Evolutionary conservation across 441 rosid genomes (phyloP).

Genomic region (Eutrema salsugineum): DNA sequence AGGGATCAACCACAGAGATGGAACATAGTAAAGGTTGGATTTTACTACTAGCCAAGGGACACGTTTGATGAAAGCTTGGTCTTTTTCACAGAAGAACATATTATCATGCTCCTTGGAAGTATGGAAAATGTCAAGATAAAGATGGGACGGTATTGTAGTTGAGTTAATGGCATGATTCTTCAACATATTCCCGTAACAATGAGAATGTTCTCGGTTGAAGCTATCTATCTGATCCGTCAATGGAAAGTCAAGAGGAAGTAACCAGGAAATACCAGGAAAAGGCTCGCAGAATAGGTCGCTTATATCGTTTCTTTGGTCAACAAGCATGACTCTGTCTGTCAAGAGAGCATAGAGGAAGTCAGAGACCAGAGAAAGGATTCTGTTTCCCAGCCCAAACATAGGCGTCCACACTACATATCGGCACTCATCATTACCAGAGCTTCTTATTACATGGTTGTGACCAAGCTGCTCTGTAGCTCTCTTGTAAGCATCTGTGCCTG

Average conservation of each 20-base stretch:
- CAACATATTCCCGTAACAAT: slow-evolving; percentile 51
- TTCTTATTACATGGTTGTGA: slow-evolving; percentile 14
- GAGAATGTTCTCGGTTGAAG: slow-evolving; percentile 32
- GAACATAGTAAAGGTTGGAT: slow-evolving; percentile 65
- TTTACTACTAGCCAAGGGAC: slow-evolving; percentile 60
- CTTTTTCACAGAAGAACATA: slow-evolving; percentile 60
- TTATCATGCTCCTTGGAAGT: slow-evolving; percentile 53
- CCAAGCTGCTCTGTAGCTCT: slow-evolving; percentile 38
- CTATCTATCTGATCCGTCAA: slow-evolving; percentile 36
- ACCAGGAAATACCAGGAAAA: slow-evolving; percentile 61
- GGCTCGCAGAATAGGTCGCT: slow-evolving; percentile 70
- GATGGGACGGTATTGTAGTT: slow-evolving; percentile 28
- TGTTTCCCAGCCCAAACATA: slow-evolving; percentile 65
- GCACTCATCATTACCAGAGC: slow-evolving; percentile 31
- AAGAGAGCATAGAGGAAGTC: slow-evolving; percentile 69
- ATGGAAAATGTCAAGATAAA: slow-evolving; percentile 49
- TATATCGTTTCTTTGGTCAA: slow-evolving; percentile 51
- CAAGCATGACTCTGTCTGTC: slow-evolving; percentile 58
- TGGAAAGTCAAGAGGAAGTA: slow-evolving; percentile 59
- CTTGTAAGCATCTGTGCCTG: slow-evolving; percentile 46
- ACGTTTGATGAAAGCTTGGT: slow-evolving; percentile 43
- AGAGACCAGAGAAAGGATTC: slow-evolving; percentile 56
- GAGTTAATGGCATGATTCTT: slow-evolving; percentile 25
- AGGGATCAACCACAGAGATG: slow-evolving; percentile 62
- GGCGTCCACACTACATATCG: slow-evolving; percentile 54